Base-by-base conservation (phyloP, 2,329 filamentous ascomycete genomes). In the Fusarium subglutinans region DNA sequence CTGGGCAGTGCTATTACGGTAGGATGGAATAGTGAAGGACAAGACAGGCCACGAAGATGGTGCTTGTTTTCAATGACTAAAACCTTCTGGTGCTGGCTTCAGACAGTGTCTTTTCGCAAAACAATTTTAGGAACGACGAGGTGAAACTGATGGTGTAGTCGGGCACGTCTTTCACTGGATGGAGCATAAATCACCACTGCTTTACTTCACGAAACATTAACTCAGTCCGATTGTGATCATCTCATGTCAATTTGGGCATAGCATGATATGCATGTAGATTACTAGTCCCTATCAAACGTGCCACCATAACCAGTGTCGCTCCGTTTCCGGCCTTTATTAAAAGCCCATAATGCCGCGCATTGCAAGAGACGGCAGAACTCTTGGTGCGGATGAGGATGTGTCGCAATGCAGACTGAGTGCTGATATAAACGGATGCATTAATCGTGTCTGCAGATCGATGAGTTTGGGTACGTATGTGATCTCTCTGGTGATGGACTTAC, bases 31-130 rank as follows among this genome's bases (percentile, higher is more conserved):
- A 8, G 26, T 15, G 5, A 11, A 12, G 26, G 14, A 22, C 13
- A 30, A 30, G 13, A 30, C 14, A 30, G 8, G 14, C 5, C 20
- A 22, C 9, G 26, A 6, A 1, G 3, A 6, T 22, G 20, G 14
- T 30, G 45, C 20, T 22, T 48, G 9, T n/a, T 48, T 8, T 2
- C 18, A 20, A 6, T 22, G 26, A 11, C 0, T 15, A 8, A 4
- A 4, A 22, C 26, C 7, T 48, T 6, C 0, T 48, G 26, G 26
- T 13, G 10, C 14, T 33, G 6, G 45, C 13, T 22, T 28, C 0
- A 47, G 45, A 22, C 26, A 22, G 9, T 22, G 45, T 28, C 20
- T 28, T 47, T 47, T 28, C 6, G 8, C 8, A 14, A 7, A 26
- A 7, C n/a, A n/a, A 11, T 47, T 5, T 22, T 28, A 9, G 5